These are phyloP conservation scores for Melocanna baccifera DNA, from an alignment of 176 grass and related monocot species.

Conservation along the genomic window DNA sequence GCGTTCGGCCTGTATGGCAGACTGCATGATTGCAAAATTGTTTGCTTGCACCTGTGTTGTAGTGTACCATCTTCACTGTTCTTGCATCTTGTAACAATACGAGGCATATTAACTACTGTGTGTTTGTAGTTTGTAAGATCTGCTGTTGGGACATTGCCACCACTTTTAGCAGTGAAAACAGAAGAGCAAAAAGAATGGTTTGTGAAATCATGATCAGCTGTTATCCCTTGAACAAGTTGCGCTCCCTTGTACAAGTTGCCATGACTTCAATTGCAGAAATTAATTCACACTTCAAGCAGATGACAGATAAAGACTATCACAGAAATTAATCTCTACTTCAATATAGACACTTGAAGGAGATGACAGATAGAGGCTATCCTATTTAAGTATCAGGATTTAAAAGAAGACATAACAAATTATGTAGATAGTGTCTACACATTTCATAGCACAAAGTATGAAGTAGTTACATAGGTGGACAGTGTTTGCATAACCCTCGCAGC, in stretches of 20 bases:
- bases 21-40: neutral
- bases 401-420: no score
- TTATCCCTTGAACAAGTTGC: neutral
- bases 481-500: no score
- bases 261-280: no score
- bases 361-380: no score
- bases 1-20: neutral
- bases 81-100: neutral
- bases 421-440: no score
- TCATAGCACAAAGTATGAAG: no score
- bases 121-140: neutral
- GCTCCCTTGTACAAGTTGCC: neutral
- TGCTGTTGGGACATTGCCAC: neutral
- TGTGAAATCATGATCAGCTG: neutral
- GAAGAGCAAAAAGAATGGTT: neutral
- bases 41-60: neutral
- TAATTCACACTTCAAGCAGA: no score
- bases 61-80: neutral
- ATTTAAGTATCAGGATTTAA: no score
- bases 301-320: no score
- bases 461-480: no score
- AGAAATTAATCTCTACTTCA: no score
- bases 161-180: neutral
- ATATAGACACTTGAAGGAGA: no score
- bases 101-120: neutral